Percentiles rank a stretch among this genome's conserved stretches.
These are phyloP conservation scores for Sherardia arvensis DNA, from an alignment of 257 asterid species.

Conservation along the genomic window DNA sequence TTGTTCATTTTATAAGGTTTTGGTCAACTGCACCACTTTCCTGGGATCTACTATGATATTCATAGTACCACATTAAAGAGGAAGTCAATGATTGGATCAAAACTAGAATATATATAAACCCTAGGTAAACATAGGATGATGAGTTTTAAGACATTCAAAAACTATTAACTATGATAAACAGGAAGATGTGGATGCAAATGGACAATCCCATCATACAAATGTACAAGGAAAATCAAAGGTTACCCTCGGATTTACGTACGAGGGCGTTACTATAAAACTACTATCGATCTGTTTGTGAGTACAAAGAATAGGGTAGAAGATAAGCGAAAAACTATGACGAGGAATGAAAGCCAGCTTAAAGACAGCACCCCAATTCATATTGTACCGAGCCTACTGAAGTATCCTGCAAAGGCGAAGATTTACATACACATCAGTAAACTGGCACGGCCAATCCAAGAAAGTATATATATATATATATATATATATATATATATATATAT, in stretches of 20 bases:
- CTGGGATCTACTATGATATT: too few species aligned
- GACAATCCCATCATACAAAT: neutral
- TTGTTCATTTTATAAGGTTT: neutral
- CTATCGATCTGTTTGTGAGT: neutral
- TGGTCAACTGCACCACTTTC: neutral
- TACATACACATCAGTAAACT: neutral
- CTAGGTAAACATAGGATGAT: too few species aligned
- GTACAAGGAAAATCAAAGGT: neutral
- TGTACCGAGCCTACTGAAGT: neutral
- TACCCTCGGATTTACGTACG: neutral
- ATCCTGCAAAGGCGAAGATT: constrained; percentile 5
- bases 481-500: too few species aligned
- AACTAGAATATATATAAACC: too few species aligned
- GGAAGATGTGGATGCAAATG: neutral
- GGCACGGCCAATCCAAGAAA: too few species aligned
- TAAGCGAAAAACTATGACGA: neutral
- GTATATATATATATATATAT: too few species aligned
- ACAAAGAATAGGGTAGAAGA: constrained; percentile 3
- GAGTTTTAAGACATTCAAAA: neutral
- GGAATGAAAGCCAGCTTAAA: neutral
- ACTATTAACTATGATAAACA: neutral
- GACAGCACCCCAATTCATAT: neutral
- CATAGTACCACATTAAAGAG: too few species aligned
- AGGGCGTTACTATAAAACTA: neutral
- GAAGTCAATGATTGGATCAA: too few species aligned